These are phyloP conservation scores for Acanthamoeba castellanii DNA, from an alignment of 208 protist genomes.

Conservation along the genomic window DNA sequence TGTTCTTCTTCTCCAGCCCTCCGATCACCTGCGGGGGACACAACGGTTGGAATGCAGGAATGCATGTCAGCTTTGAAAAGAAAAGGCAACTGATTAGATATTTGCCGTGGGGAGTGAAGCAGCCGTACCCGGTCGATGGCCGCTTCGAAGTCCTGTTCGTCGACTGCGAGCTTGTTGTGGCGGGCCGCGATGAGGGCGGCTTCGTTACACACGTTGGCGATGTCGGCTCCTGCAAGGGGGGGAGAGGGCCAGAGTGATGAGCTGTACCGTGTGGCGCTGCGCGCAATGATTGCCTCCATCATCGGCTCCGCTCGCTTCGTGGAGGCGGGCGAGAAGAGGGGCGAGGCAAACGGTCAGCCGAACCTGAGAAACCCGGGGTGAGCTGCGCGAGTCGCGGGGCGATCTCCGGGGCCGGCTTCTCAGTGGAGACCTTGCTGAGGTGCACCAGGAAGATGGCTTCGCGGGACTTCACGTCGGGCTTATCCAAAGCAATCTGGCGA, in stretches of 20 bases:
- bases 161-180: conserved; percentile 89
- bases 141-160: conserved; percentile 93
- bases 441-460: conserved; percentile 96
- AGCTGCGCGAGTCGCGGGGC: conserved; percentile 84
- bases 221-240: conserved; percentile 96
- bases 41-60: no score
- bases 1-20: conserved; percentile 96
- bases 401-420: conserved; percentile 80
- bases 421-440: conserved; percentile 91
- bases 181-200: conserved; percentile 96
- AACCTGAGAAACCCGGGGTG: conserved; percentile 86
- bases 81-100: no score
- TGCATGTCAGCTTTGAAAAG: no score
- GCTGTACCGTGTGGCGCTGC: no score
- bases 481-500: conserved; percentile 80
- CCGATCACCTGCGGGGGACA: conserved; percentile 92
- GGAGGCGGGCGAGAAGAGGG: no score
- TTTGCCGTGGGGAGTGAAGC: conserved; percentile 79
- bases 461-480: conserved; percentile 96
- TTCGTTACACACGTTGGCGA: conserved; percentile 98
- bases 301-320: conserved; percentile 90
- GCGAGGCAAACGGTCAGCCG: not conserved
- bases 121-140: conserved; percentile 96
- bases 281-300: conserved; percentile 96
- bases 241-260: no score